Evolutionary conservation across 2,329 filamentous ascomycete genomes (phyloP), one percentile per base, ranked within the genome.

Genomic region (Lachnellula arida): DNA sequence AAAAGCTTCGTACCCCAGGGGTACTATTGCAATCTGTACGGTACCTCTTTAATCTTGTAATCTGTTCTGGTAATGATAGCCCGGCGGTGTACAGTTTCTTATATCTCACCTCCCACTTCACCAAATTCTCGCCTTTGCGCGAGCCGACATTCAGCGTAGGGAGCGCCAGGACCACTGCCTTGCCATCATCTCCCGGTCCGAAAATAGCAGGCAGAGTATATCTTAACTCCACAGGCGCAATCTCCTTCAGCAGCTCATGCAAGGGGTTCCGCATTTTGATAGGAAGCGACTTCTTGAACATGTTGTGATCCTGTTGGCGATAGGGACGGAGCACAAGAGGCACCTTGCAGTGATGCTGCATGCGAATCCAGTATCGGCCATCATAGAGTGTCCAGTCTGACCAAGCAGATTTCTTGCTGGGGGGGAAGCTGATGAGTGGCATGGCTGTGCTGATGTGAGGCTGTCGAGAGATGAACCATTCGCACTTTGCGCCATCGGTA

Each of bases 281-380:
- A 22, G 34, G 12, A 17, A 59, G 47, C 15, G 47, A 46, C 5
- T 46, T 28, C 57, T 54, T 55, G 8, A 67, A 54, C 9, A n/a
- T 32, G 11, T 46, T 40, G 47, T 63, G 37, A 49, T 68, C 63
- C 2, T 51, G 28, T 49, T 46, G n/a, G 1, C 22, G 8, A 23
- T 68, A 59, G 1, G 60, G 61, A 40, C 65, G 57, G 11, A 70
- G 11, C 1, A 19, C 32, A 9, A 67, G 17, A 4, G 51, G 47
- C 6, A 4, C 5, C 22, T 23, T 15, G 9, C 51, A 39, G 9
- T 23, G 46, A 46, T 63, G 67, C 47, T 55, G 40, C 14, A 83
- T 54, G 15, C 76, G 74, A 15, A 86, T 69, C 84, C 84, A 87
- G 69, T 78, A 87, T 2, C 84, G 80, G 0, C 81, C 80, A 67